phyloP scores from a whole-genome alignment of 2,329 filamentous ascomycete genomes.

The Pseudogymnoascus sp. region DNA sequence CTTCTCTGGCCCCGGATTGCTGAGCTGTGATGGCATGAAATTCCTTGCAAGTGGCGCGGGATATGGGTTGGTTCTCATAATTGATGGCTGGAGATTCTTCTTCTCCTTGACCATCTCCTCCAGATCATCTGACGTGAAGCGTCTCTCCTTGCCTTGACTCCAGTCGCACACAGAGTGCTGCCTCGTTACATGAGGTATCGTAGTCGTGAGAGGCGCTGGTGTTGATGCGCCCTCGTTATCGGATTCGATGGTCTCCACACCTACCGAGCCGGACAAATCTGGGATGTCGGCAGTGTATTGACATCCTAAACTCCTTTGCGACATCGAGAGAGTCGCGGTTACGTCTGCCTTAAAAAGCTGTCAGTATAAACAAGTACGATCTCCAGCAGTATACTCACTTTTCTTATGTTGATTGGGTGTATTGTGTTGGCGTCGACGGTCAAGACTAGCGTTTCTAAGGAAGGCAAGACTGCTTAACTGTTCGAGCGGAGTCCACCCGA shows the following conservation, averaged over 20 bases:
- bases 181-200: conserved; percentile 60
- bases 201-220: conserved; percentile 49
- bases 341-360: conserved; percentile 37
- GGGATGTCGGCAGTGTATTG: conserved; percentile 52
- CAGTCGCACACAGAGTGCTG: conserved; percentile 65
- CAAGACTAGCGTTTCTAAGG: conserved; percentile 77
- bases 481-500: conserved; percentile 17
- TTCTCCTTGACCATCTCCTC: conserved; percentile 93
- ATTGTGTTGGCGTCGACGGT: conserved; percentile 88
- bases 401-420: conserved; percentile 88
- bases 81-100: conserved; percentile 55
- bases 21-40: conserved; percentile 59
- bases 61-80: too few relatives aligned
- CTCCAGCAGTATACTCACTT: conserved; percentile 36
- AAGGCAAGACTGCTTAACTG: conserved; percentile 58
- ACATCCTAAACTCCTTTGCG: conserved; percentile 25
- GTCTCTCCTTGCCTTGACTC: conserved; percentile 68
- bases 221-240: conserved; percentile 34
- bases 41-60: too few relatives aligned
- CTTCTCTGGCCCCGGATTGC: too few relatives aligned
- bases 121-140: conserved; percentile 86
- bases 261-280: conserved; percentile 63
- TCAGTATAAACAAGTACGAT: neutral
- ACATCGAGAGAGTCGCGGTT: conserved; percentile 32
- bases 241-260: conserved; percentile 56